A percentile compares a stretch with the other conserved stretches of the same genome.
phyloP scores from a whole-genome alignment of 2,329 filamentous ascomycete genomes.

The Paraconiothyrium sp. region DNA sequence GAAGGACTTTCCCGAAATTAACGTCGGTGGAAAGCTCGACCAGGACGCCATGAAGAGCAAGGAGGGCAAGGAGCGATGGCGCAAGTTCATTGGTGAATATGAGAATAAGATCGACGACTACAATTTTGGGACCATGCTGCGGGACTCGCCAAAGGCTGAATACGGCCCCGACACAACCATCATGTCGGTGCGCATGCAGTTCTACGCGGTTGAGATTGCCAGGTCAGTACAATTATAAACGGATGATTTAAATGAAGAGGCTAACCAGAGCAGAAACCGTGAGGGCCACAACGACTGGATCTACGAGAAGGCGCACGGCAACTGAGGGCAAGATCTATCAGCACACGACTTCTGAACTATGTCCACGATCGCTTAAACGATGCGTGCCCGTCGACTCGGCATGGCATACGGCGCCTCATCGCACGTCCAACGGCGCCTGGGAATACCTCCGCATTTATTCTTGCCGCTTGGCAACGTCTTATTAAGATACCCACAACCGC shows the following conservation, averaged over 20 bases:
- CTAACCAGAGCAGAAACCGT: slow-evolving; percentile 69
- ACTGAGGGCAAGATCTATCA: slow-evolving; percentile 24
- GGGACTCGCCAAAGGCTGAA: slow-evolving; percentile 78
- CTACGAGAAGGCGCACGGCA: slow-evolving; percentile 77
- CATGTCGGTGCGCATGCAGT: slow-evolving; percentile 85
- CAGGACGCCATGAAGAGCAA: slow-evolving; percentile 99
- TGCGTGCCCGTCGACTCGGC: background rate
- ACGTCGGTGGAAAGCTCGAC: slow-evolving; percentile 80
- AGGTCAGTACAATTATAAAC: slow-evolving; percentile 59
- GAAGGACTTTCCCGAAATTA: slow-evolving; percentile 90
- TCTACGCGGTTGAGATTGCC: slow-evolving; percentile 80
- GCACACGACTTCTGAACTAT: background rate
- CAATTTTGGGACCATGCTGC: slow-evolving; percentile 96
- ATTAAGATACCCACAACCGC: slow-evolving; percentile 8
- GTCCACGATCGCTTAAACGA: background rate
- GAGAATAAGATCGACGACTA: slow-evolving; percentile 96
- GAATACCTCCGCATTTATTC: background rate
- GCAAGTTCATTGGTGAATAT: slow-evolving; percentile 91
- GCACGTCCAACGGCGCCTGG: slow-evolving; percentile 1
- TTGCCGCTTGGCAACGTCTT: background rate
- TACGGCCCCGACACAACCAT: slow-evolving; percentile 92
- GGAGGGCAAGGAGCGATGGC: slow-evolving; percentile 90
- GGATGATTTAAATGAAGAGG: background rate
- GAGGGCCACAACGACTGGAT: slow-evolving; percentile 96
- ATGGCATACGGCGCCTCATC: background rate